These are phyloP conservation scores for Pyrus pyrifolia DNA, from an alignment of 306 rosid species.

Conservation along the genomic window DNA sequence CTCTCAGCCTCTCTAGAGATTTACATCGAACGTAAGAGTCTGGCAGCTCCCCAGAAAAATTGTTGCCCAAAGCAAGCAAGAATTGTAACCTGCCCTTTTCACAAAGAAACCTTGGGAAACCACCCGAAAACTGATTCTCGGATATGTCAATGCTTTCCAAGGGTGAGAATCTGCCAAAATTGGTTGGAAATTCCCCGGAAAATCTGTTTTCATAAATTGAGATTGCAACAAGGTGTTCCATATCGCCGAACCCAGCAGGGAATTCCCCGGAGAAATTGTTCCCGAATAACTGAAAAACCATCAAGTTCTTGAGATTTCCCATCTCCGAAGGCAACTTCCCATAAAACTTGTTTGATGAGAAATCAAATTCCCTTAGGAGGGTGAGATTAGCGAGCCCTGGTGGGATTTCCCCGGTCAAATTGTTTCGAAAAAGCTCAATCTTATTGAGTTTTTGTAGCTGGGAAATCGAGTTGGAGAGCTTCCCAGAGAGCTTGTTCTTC, in stretches of 20 bases:
- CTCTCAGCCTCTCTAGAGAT: constrained; percentile 64
- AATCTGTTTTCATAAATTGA: constrained; percentile 69
- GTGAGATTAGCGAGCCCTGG: constrained; percentile 55
- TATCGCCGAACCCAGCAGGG: constrained; percentile 77
- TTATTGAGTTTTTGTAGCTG: constrained; percentile 52
- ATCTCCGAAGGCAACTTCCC: constrained; percentile 64
- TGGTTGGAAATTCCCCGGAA: constrained; percentile 57
- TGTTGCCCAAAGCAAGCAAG: constrained; percentile 83
- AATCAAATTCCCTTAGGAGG: constrained; percentile 68
- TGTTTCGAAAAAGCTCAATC: constrained; percentile 62
- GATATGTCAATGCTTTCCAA: constrained; percentile 85
- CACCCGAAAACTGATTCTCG: constrained; percentile 82
- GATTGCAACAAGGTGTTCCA: constrained; percentile 58
- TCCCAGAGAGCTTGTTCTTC: constrained; percentile 66
- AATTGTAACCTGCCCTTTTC: constrained; percentile 43
- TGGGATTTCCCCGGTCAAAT: constrained; percentile 73
- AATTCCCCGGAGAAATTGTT: constrained; percentile 75
- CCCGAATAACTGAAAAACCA: constrained; percentile 67
- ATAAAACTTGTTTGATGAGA: constrained; percentile 50
- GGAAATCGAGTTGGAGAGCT: constrained; percentile 62
- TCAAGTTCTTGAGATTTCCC: constrained; percentile 57
- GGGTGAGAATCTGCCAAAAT: constrained; percentile 61
- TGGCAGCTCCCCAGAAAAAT: constrained; percentile 70
- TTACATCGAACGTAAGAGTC: constrained; percentile 60
- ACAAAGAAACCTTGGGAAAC: constrained; percentile 80